Base-by-base conservation (phyloP, 352 stramenopile genomes). In the Globisporangium middletonii region DNA sequence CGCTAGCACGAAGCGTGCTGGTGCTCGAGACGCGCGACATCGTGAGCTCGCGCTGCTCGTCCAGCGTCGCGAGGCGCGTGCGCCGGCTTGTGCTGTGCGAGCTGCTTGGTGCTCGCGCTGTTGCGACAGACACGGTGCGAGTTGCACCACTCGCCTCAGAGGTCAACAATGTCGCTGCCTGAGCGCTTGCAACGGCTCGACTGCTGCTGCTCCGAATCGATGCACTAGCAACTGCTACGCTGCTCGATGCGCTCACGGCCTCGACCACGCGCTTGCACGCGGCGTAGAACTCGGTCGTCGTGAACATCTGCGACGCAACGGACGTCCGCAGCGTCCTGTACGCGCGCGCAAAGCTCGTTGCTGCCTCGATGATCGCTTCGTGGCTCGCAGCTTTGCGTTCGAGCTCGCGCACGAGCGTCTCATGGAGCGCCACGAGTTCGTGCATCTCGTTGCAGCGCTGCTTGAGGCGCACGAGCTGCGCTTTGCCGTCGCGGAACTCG, bases 361-460 rank as follows among this genome's bases (percentile, higher is more conserved):
- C 73, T 7, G 73, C 73, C 46, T 83, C 73, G 44, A 80, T 53
- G 15, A 83, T 66, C 28, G 53, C 64, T 44, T 74, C 63, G 28
- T 75, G 67, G 8, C 63, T 61, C 4, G 68, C 60, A 3, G 61
- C 67, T 35, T 72, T 65, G 5, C 65, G 63, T 53, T 83, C 73
- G 50, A 77, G 68, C 62, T 83, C 73, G 23, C 65, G 64, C 4
- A 83, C 72, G 6, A 83, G 50, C 0, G 63, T 63, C 43, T 83
- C 68, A 26, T 80, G 75, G 28, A 83, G 62, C 12, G 54, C 69
- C 15, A 86, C 70, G 30, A 88, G 58, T 28, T 69, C 64, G 35
- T 75, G 79, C 6, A 88, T 68, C 50, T 86, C 72, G 0, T 54
- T 51, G 47, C 73, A 88, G 23, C 72, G 64, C 9, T 53, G 60